Conservation (phyloP, 345 rosid genomes). For the Psidium friedrichsthalianum region DNA sequence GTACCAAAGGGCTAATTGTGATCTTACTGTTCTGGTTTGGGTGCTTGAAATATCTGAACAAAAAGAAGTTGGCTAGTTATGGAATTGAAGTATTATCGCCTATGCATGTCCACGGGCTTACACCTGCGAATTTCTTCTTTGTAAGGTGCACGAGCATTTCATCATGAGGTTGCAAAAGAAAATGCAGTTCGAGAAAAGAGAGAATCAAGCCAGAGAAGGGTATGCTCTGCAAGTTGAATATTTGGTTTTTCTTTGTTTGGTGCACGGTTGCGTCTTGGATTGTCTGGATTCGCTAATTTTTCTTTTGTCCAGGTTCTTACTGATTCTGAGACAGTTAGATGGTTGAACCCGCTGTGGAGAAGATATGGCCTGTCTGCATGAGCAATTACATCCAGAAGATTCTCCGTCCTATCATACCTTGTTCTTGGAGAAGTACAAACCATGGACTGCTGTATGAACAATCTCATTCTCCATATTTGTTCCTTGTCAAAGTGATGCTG, state of each 20-base stretch:
- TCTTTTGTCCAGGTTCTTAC: conserved; percentile 43
- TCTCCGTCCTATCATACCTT: conserved; percentile 91
- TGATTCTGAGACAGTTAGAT: conserved; percentile 84
- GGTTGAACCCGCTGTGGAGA: conserved; percentile 83
- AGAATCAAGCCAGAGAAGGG: conserved; percentile 66
- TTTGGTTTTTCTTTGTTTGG: background rate
- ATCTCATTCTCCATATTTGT: background rate
- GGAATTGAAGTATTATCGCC: background rate
- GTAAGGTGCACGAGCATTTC: conserved; percentile 61
- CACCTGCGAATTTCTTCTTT: background rate
- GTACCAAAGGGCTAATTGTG: background rate
- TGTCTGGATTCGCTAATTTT: background rate
- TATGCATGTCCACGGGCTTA: background rate
- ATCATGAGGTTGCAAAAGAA: conserved; percentile 48
- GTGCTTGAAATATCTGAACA: background rate
- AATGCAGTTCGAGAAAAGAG: conserved; percentile 56
- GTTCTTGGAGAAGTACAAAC: conserved; percentile 95
- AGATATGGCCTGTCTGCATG: conserved; percentile 96
- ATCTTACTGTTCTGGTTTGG: background rate
- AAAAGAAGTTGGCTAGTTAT: background rate
- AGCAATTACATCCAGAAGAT: conserved; percentile 92
- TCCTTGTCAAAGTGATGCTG: background rate
- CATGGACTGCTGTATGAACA: conserved; percentile 86
- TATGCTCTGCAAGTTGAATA: conserved; percentile 1
- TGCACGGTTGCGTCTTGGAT: background rate